Conservation (phyloP, 257 asterid genomes). For the Thymus quinquecostatus region DNA sequence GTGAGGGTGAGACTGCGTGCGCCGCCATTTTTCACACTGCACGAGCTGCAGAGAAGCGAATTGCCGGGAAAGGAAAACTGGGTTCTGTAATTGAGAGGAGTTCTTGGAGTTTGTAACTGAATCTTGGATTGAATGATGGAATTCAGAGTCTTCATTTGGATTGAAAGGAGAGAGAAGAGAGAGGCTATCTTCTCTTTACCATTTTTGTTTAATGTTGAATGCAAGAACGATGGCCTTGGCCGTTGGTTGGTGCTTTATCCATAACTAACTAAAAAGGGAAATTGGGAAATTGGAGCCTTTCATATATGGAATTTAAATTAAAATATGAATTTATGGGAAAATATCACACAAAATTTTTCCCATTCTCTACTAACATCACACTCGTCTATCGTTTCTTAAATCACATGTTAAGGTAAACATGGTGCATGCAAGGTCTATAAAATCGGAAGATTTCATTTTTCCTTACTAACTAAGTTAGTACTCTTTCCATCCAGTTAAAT, state of each 20-base stretch:
- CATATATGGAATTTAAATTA: too few species aligned
- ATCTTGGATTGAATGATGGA: conserved; percentile 22
- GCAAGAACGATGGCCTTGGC: conserved; percentile 29
- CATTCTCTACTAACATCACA: too few species aligned
- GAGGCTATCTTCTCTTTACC: too few species aligned
- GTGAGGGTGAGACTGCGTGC: conserved; percentile 27
- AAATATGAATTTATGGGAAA: too few species aligned
- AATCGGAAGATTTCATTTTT: too few species aligned
- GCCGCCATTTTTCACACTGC: conserved; percentile 35
- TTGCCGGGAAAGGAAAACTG: conserved; percentile 32
- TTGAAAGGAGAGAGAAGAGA: conserved; percentile 1
- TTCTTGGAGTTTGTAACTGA: conserved; percentile 14
- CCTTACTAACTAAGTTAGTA: too few species aligned
- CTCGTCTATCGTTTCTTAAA: too few species aligned
- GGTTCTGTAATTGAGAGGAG: conserved; percentile 29
- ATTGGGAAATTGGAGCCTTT: too few species aligned
- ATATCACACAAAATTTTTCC: too few species aligned
- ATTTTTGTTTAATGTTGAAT: background rate
- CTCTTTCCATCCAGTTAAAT: too few species aligned
- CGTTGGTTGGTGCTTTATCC: conserved; percentile 40
- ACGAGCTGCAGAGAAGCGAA: conserved; percentile 34
- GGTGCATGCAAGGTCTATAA: too few species aligned
- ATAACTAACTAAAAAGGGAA: background rate
- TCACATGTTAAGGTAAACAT: too few species aligned
- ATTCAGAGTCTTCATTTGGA: conserved; percentile 36